Conservation (phyloP, 2,329 filamentous ascomycete species). For the Aspergillus sp. region DNA sequence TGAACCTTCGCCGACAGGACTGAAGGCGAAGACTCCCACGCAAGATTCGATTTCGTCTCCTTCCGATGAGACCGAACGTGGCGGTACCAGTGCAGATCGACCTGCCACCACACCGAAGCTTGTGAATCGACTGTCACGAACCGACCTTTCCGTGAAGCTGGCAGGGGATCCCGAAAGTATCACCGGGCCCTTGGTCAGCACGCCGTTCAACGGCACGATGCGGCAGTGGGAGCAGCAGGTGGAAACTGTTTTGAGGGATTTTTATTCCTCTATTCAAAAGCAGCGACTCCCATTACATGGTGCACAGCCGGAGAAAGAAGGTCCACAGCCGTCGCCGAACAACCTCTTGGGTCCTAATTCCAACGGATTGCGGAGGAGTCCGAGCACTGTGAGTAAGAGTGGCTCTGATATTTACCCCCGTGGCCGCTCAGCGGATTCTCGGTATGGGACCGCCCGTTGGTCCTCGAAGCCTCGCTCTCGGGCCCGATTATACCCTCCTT, state of each 20-base stretch:
- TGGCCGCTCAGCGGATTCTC: constrained; percentile 67
- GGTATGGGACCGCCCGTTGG: constrained; percentile 69
- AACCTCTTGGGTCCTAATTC: constrained; percentile 68
- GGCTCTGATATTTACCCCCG: constrained; percentile 75
- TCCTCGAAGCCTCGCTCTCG: constrained; percentile 82
- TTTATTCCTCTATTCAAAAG: constrained; percentile 85
- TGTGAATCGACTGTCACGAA: constrained; percentile 25
- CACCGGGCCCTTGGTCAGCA: constrained; percentile 71
- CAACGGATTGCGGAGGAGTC: constrained; percentile 75
- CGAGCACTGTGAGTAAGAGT: constrained; percentile 88
- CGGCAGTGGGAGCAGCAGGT: constrained; percentile 86
- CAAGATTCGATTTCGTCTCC: constrained; percentile 39
- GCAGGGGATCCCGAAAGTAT: constrained; percentile 31
- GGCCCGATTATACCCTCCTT: constrained; percentile 71
- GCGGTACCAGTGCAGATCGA: constrained; percentile 18
- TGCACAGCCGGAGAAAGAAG: constrained; percentile 50
- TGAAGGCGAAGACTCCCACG: constrained; percentile 29
- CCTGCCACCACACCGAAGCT: constrained; percentile 19
- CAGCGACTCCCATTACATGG: constrained; percentile 85
- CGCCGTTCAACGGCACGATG: constrained; percentile 70
- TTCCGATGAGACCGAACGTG: constrained; percentile 16
- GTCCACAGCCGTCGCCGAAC: constrained; percentile 45
- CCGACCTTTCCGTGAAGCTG: constrained; percentile 24
- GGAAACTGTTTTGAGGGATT: constrained; percentile 86
- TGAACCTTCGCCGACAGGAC: constrained; percentile 45